phyloP scores from a whole-genome alignment of 768 basidiomycete species.

The Trametes cinnabarina region DNA sequence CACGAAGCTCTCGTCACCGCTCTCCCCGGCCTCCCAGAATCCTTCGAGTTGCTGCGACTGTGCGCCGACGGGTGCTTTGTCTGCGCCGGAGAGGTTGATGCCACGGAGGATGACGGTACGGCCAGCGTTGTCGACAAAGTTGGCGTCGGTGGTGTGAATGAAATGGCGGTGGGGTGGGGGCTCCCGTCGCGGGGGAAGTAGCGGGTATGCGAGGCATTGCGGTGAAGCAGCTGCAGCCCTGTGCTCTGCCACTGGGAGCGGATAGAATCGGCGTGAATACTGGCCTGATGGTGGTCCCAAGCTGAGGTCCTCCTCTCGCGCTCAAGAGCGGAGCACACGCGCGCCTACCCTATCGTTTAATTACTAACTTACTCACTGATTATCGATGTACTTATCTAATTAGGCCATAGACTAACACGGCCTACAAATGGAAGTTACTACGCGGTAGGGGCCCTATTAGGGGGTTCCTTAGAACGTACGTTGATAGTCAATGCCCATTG shows the following conservation, averaged over 20 bases:
- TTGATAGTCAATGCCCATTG: too few species aligned
- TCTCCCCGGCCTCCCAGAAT: conserved; percentile 82
- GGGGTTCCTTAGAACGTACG: too few species aligned
- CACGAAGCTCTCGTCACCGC: conserved; percentile 66
- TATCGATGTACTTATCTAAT: too few species aligned
- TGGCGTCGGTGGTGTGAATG: conserved; percentile 63
- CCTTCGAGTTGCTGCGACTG: conserved; percentile 67
- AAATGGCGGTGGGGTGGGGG: conserved; percentile 46
- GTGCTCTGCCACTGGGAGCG: neutral
- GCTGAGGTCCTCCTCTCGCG: too few species aligned
- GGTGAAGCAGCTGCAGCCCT: neutral
- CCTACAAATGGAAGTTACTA: too few species aligned
- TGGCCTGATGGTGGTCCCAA: neutral
- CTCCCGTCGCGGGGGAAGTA: conserved; percentile 56
- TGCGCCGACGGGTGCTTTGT: conserved; percentile 75
- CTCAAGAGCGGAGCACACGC: too few species aligned
- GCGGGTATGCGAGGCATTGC: conserved; percentile 56
- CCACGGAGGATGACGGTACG: conserved; percentile 84
- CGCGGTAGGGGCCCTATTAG: too few species aligned
- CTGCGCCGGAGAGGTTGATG: conserved; percentile 90
- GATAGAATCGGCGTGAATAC: neutral
- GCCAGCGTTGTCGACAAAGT: conserved; percentile 73
- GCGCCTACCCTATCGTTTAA: too few species aligned
- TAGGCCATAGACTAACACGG: too few species aligned
- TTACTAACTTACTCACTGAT: too few species aligned